These are phyloP conservation scores for Xanthoparmelia taractica DNA, from an alignment of 495 filamentous ascomycete species.

Conservation along the genomic window DNA sequence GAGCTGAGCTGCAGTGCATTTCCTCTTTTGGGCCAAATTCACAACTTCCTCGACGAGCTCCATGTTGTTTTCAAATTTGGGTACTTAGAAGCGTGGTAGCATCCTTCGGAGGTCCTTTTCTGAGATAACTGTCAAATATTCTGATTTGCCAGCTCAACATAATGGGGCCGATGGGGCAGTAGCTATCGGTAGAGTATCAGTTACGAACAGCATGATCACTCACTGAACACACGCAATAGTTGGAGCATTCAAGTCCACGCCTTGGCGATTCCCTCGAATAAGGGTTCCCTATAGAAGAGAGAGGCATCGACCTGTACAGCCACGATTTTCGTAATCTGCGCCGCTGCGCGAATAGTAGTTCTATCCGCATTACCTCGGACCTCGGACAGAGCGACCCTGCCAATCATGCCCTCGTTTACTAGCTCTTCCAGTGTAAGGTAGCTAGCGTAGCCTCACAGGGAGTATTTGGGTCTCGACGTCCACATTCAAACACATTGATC, in stretches of 20 bases:
- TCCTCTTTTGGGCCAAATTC: slow-evolving; percentile 58
- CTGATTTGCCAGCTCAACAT: slow-evolving; percentile 55
- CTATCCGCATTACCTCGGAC: slow-evolving; percentile 56
- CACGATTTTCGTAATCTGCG: slow-evolving; percentile 57
- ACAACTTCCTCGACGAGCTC: slow-evolving; percentile 59
- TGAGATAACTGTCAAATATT: slow-evolving; percentile 51
- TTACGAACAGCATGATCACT: background rate
- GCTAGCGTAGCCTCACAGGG: slow-evolving; percentile 50
- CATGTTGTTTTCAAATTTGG: slow-evolving; percentile 62
- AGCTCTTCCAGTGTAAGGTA: slow-evolving; percentile 37
- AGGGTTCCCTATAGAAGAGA: slow-evolving; percentile 54
- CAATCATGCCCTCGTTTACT: slow-evolving; percentile 49
- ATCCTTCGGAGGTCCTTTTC: slow-evolving; percentile 45
- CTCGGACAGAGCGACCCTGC: slow-evolving; percentile 66
- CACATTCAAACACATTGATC: slow-evolving; percentile 72
- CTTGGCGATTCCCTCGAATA: slow-evolving; percentile 64
- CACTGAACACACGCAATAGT: slow-evolving; percentile 50
- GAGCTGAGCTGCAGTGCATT: slow-evolving; percentile 62
- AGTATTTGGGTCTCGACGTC: slow-evolving; percentile 58
- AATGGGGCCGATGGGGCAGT: slow-evolving; percentile 48
- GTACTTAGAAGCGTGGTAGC: slow-evolving; percentile 58
- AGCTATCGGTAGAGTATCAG: slow-evolving; percentile 14
- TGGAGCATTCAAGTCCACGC: slow-evolving; percentile 66
- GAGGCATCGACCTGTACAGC: slow-evolving; percentile 74
- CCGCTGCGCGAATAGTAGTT: slow-evolving; percentile 71